These are phyloP conservation scores for Domatiomyces catenatus DNA, from an alignment of 2,329 filamentous ascomycete species.

Conservation along the genomic window DNA sequence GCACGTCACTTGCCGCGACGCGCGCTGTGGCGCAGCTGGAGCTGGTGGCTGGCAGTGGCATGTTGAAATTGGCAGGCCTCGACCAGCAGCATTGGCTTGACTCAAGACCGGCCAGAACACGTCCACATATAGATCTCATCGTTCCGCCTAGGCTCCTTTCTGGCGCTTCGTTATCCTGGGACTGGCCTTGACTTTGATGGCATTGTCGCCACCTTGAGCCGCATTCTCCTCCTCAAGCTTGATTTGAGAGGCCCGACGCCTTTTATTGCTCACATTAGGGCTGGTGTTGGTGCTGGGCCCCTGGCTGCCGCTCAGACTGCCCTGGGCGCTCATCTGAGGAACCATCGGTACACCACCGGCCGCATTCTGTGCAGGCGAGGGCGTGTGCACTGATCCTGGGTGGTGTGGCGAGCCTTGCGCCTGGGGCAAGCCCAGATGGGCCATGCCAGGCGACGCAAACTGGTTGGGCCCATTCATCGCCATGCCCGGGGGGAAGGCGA, in stretches of 20 bases:
- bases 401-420: slow-evolving; percentile 37
- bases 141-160: slow-evolving; percentile 24
- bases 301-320: slow-evolving; percentile 34
- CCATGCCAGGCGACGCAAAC: slow-evolving; percentile 44
- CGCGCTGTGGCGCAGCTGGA: background rate
- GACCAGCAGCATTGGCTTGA: slow-evolving; percentile 1
- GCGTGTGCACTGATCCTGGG: slow-evolving; percentile 32
- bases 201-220: slow-evolving; percentile 30
- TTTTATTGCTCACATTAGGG: slow-evolving; percentile 43
- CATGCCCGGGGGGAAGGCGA: slow-evolving; percentile 21
- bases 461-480: slow-evolving; percentile 33
- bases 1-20: too few relatives aligned
- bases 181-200: slow-evolving; percentile 32
- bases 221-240: slow-evolving; percentile 43
- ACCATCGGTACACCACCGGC: slow-evolving; percentile 38
- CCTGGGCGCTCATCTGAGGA: slow-evolving; percentile 41
- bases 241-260: slow-evolving; percentile 43
- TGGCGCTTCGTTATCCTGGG: slow-evolving; percentile 33
- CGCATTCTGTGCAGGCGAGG: slow-evolving; percentile 32
- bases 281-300: slow-evolving; percentile 46
- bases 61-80: background rate
- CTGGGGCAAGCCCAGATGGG: slow-evolving; percentile 36
- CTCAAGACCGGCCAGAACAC: slow-evolving; percentile 15
- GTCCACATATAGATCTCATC: slow-evolving; percentile 7
- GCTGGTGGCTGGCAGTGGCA: background rate